Conservation (phyloP, 208 protist genomes). For the Leishmania turanica region DNA sequence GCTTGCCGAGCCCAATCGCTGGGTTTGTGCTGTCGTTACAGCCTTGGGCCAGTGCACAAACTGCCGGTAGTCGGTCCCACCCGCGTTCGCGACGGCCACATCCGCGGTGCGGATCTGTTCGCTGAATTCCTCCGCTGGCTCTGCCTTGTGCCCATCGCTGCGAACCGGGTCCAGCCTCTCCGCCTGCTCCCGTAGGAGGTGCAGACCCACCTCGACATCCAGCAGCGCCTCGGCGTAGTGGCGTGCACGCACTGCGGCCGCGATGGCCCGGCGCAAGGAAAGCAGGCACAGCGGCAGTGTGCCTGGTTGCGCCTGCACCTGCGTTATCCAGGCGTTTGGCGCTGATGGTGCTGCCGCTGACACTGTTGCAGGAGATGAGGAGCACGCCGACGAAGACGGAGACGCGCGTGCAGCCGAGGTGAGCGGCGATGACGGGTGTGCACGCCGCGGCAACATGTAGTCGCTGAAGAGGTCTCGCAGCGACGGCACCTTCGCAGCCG, state of each 20-base stretch:
- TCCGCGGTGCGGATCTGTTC: not conserved
- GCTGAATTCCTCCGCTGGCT: not conserved
- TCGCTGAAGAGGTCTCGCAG: slow-evolving; percentile 12
- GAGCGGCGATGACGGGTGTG: not conserved
- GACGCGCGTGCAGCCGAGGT: not conserved
- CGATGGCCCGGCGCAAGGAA: slow-evolving; percentile 14
- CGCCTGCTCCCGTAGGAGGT: slow-evolving; percentile 9
- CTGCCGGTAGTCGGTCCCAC: not conserved
- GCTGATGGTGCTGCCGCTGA: not conserved
- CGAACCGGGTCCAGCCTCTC: not conserved
- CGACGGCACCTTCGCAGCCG: not conserved
- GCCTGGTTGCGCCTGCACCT: slow-evolving; percentile 6
- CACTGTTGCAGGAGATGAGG: not conserved
- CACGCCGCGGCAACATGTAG: not conserved
- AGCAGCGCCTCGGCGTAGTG: slow-evolving; percentile 26
- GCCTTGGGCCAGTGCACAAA: not conserved
- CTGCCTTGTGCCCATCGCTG: not conserved
- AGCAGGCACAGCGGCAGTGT: slow-evolving; percentile 24
- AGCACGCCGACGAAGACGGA: not conserved
- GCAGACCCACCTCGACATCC: slow-evolving; percentile 8
- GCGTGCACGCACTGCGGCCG: slow-evolving; percentile 17
- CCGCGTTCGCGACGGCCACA: not conserved
- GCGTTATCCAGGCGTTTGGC: not conserved
- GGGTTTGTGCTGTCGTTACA: not conserved
- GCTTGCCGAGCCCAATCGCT: not conserved